Evolutionary conservation across 2,329 filamentous ascomycete species (phyloP), one percentile per base, ranked within the genome.

Genomic region (Hypoxylon sp.): DNA sequence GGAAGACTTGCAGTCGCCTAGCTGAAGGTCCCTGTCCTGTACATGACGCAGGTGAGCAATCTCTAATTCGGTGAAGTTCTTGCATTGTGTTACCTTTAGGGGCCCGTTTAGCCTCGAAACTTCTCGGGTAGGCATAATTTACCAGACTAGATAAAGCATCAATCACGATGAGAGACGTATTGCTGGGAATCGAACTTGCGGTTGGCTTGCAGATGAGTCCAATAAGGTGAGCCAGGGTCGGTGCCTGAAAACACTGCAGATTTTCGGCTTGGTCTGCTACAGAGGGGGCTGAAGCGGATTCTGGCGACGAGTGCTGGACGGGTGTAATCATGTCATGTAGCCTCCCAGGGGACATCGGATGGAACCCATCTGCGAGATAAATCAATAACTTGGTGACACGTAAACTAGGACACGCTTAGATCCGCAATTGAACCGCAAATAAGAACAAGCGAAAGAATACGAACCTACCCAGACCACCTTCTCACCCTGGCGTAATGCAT

Each of bases 401-500:
- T 57, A 55, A 32, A 41, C 48, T 26, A 30, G 24, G 55, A 52
- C 19, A 59, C 24, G 2, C 53, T 28, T 11, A 64, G 39, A 53
- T 22, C n/a, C 34, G 46, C 56, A 32, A 61, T 50, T 47, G 60
- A 52, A 32, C 39, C 65, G 30, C 28, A 59, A 13, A 41, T 24
- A 39, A 8, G 19, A 22, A 13, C 22, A 13, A 59, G 46, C 30
- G 56, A 55, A 55, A 53, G 56, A 44, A 59, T 59, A 69, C 65
- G 50, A 66, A 85, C 92, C 92, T 81, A 97, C 86, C 93, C 93
- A 97, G 46, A 94, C 84, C 53, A 94, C 92, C 65, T 82, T 81
- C 39, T 85, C 79, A 48, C 87, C 86, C 63, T 83, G 80, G 54
- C 78, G 79, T 51, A 97, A 77, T 17, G 88, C 87, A 74, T 85